Percentiles rank a stretch among this genome's conserved stretches.
Evolutionary conservation across 169 alveolate genomes (phyloP).

Genomic region (Plasmodium coatneyi): DNA sequence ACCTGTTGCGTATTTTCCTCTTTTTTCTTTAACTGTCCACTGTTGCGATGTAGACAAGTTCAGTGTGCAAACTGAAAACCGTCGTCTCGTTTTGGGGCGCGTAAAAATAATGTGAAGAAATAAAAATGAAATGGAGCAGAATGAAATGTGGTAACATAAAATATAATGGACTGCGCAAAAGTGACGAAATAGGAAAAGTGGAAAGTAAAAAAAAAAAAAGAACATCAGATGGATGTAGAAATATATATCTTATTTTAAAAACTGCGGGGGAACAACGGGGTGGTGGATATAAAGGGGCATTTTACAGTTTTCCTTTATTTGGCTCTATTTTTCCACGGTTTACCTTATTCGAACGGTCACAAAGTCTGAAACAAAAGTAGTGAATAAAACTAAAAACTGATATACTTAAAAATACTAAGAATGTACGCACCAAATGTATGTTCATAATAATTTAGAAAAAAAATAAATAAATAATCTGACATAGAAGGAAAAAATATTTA

Average conservation of each 20-base stretch:
- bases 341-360: background rate
- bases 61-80: background rate
- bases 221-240: slow-evolving; percentile 11
- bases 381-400: background rate
- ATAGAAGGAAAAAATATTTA: slow-evolving; percentile 11
- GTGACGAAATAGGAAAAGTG: background rate
- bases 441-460: background rate
- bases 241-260: slow-evolving; percentile 31
- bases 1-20: background rate
- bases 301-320: slow-evolving; percentile 3
- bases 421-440: slow-evolving; percentile 10
- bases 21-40: background rate
- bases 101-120: background rate
- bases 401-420: background rate
- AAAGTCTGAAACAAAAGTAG: background rate
- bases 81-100: background rate
- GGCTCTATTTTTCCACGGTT: background rate
- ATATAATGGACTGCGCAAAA: background rate
- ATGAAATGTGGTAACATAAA: background rate
- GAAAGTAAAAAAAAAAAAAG: background rate
- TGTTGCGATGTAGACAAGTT: background rate
- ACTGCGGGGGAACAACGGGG: background rate
- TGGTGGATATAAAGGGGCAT: background rate
- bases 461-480: background rate
- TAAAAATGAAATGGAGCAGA: background rate